Percentiles rank a stretch among this genome's conserved stretches.
Conservation (phyloP, 306 rosid species). For the Ziziphus jujuba region DNA sequence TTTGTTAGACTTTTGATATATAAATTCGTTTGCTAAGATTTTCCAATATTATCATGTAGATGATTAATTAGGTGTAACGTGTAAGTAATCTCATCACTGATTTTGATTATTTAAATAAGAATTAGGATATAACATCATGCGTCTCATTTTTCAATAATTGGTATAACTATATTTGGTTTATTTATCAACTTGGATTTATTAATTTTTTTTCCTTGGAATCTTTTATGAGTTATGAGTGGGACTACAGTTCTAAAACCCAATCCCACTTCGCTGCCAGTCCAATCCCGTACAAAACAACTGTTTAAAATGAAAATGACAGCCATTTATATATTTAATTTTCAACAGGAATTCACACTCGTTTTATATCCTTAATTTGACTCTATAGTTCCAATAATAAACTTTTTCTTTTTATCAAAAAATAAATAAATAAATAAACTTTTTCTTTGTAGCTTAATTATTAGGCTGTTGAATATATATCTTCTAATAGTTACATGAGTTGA, state of each 20-base stretch:
- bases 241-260: background rate
- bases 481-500: no score
- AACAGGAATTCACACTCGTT: background rate
- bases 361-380: no score
- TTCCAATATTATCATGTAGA: no score
- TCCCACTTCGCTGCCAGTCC: background rate
- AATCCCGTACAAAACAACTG: conserved; percentile 6
- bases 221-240: background rate
- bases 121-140: conserved; percentile 1
- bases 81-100: conserved; percentile 9
- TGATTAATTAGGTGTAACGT: background rate
- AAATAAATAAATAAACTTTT: no score
- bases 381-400: no score
- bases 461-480: no score
- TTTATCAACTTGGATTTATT: conserved; percentile 17
- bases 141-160: conserved; percentile 6
- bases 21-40: no score
- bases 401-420: no score
- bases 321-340: conserved; percentile 3
- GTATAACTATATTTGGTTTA: background rate
- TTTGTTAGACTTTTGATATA: no score
- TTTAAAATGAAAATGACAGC: conserved; percentile 8
- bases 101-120: background rate
- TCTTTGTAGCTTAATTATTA: no score
- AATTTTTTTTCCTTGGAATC: background rate